Evolutionary conservation across 2,329 filamentous ascomycete species (phyloP).

Genomic region (Magnaporthiopsis incrustans): DNA sequence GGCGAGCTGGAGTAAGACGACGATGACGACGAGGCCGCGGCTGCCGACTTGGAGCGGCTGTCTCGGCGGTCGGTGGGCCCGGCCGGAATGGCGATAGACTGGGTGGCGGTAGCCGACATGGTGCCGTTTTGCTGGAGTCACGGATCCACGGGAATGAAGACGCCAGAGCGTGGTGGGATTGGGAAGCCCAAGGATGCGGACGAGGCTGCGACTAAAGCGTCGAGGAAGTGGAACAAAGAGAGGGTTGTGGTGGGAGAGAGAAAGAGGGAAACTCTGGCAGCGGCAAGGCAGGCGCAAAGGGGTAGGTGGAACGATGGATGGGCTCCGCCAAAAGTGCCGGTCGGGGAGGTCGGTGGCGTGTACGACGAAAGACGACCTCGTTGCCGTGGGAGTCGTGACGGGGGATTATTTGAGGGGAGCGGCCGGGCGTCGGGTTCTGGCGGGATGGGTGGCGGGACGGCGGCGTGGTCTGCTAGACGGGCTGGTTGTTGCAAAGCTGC

Average conservation of each 20-base stretch:
- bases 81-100: constrained; percentile 59
- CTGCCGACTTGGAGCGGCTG: constrained; percentile 7
- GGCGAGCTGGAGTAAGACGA: constrained; percentile 52
- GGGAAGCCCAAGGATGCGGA: constrained; percentile 2
- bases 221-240: neutral
- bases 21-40: constrained; percentile 32
- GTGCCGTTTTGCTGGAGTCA: constrained; percentile 15
- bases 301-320: neutral
- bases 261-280: neutral
- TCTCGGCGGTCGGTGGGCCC: constrained; percentile 11
- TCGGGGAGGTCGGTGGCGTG: neutral
- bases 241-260: neutral
- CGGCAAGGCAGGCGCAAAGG: neutral
- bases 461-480: neutral
- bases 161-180: constrained; percentile 5
- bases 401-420: neutral
- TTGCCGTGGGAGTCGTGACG: neutral
- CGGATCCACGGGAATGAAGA: neutral
- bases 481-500: neutral
- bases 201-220: neutral
- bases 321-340: neutral
- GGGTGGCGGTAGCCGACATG: constrained; percentile 37
- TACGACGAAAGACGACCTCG: neutral
- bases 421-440: too few species aligned
- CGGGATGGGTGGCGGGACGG: neutral